Conservation (phyloP, 495 filamentous ascomycete species). For the Aspergillus panamensis region DNA sequence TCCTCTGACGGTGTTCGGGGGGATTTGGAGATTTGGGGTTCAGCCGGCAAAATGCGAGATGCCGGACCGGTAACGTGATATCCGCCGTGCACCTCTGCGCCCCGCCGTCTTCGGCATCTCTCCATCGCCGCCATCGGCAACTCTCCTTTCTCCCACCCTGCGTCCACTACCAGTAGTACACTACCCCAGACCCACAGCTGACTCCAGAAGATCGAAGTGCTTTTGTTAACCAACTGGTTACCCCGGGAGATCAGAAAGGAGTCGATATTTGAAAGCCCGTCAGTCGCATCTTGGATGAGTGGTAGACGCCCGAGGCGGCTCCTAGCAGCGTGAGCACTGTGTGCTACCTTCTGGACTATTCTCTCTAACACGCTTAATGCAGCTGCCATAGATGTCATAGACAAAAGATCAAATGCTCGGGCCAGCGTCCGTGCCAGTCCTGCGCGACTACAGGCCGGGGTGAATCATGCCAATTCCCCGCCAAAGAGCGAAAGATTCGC, state of each 20-base stretch:
- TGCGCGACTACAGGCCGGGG: conserved; percentile 10
- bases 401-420: conserved; percentile 25
- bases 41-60: not conserved
- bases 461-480: conserved; percentile 20
- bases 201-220: not conserved
- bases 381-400: conserved; percentile 24
- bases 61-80: not conserved
- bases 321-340: conserved; percentile 11
- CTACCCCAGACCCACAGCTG: conserved; percentile 13
- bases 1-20: not conserved
- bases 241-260: not conserved
- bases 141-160: not conserved
- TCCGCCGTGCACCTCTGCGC: not conserved
- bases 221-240: not conserved
- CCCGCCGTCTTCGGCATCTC: no score
- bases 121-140: no score
- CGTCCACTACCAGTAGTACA: no score
- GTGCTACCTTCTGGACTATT: not conserved
- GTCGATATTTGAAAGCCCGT: not conserved
- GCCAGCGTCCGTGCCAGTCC: conserved; percentile 15
- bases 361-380: conserved; percentile 1
- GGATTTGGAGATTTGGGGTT: not conserved
- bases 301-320: conserved; percentile 9
- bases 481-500: conserved; percentile 19
- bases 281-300: not conserved